Conservation (phyloP, 2,329 filamentous ascomycete genomes). For the Trichoderma atrobrunneum region DNA sequence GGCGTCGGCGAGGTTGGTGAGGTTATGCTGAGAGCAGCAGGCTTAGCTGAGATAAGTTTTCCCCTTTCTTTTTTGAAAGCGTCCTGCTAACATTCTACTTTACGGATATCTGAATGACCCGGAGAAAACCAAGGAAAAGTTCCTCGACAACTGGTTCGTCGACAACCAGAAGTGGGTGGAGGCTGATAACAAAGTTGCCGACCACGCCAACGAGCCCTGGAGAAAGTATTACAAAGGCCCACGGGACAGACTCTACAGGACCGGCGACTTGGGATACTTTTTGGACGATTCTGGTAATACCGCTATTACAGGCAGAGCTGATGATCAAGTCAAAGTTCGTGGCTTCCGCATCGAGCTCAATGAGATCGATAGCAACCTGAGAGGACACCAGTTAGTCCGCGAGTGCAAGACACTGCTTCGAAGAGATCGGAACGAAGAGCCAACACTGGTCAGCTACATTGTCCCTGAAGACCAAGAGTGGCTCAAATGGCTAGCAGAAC, state of each 20-base stretch:
- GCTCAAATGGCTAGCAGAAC: constrained; percentile 53
- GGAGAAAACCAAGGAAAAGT: constrained; percentile 68
- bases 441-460: constrained; percentile 80
- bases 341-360: constrained; percentile 93
- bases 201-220: constrained; percentile 65
- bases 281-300: constrained; percentile 59
- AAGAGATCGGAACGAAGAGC: constrained; percentile 56
- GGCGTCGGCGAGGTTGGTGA: constrained; percentile 80
- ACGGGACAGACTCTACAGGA: constrained; percentile 81
- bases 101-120: constrained; percentile 63
- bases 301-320: constrained; percentile 75
- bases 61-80: neutral
- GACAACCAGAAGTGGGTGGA: constrained; percentile 67
- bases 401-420: constrained; percentile 82
- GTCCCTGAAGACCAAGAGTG: constrained; percentile 76
- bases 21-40: constrained; percentile 77
- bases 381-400: constrained; percentile 68
- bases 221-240: constrained; percentile 74
- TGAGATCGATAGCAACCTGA: constrained; percentile 85
- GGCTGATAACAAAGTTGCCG: constrained; percentile 52
- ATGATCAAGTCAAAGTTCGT: constrained; percentile 92
- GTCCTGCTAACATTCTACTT: neutral
- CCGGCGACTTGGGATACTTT: constrained; percentile 80
- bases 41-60: constrained; percentile 62
- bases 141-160: constrained; percentile 83